Conservation (phyloP, 2,329 filamentous ascomycete genomes). For the Calonectria honghensis region DNA sequence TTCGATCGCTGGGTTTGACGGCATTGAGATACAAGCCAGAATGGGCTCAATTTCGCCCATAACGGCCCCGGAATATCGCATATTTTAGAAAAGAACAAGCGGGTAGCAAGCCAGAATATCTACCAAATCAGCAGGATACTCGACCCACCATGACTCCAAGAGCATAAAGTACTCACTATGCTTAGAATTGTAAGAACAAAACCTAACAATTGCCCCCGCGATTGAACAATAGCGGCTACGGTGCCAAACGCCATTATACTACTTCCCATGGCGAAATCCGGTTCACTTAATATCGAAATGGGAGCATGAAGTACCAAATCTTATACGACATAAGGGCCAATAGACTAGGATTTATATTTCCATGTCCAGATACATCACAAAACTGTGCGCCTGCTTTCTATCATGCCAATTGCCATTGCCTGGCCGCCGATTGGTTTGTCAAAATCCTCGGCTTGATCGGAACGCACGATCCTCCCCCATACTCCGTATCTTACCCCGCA, state of each 20-base stretch:
- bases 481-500: conserved; percentile 18
- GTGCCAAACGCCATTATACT: too few species aligned
- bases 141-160: neutral
- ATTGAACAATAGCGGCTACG: too few species aligned
- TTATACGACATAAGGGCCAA: too few species aligned
- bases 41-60: neutral
- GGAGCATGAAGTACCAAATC: neutral
- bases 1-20: neutral
- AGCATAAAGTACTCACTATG: neutral
- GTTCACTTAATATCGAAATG: neutral
- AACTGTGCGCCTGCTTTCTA: neutral
- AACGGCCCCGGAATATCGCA: neutral
- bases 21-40: conserved; percentile 5
- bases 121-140: neutral
- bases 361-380: neutral
- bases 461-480: neutral
- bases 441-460: conserved; percentile 5
- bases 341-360: neutral
- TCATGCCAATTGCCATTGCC: neutral
- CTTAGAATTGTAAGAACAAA: neutral
- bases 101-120: neutral
- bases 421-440: neutral
- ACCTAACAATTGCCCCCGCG: neutral
- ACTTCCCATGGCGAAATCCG: neutral
- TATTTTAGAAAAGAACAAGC: neutral